A percentile compares a stretch with the other conserved stretches of the same genome.
Conservation (phyloP, 108 stramenopile genomes). For the Nitzschia sp. region DNA sequence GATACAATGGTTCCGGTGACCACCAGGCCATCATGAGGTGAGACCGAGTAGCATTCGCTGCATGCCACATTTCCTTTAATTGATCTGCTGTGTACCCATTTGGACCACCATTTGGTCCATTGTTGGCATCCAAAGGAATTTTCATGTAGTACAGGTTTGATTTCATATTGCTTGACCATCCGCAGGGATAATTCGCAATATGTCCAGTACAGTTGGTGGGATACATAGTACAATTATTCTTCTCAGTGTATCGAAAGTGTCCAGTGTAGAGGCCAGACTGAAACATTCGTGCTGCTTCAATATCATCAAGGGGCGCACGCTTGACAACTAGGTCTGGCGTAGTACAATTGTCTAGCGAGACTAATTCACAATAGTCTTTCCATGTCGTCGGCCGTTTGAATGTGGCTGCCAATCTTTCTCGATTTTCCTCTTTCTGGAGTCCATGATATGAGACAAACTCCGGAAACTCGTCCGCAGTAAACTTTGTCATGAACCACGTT, state of each 20-base stretch:
- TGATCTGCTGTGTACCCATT: conserved; percentile 32
- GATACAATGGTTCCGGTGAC: conserved; percentile 23
- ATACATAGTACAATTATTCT: conserved; percentile 33
- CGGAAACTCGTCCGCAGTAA: conserved; percentile 31
- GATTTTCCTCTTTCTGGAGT: conserved; percentile 15
- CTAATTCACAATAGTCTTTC: conserved; percentile 37
- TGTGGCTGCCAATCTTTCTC: conserved; percentile 25
- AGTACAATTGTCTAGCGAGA: conserved; percentile 31
- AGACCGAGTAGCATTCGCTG: conserved; percentile 44
- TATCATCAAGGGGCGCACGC: conserved; percentile 18
- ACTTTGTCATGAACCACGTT: conserved; percentile 39
- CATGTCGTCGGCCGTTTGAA: conserved; percentile 47
- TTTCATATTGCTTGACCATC: conserved; percentile 18
- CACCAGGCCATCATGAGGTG: conserved; percentile 37
- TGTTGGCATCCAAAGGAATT: background rate
- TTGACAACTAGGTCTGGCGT: conserved; percentile 22
- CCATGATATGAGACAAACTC: conserved; percentile 36
- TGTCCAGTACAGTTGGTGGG: conserved; percentile 35
- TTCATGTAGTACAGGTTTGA: conserved; percentile 20
- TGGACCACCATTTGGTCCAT: conserved; percentile 17
- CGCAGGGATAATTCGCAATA: conserved; percentile 30
- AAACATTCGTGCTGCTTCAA: conserved; percentile 26
- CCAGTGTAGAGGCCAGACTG: conserved; percentile 32
- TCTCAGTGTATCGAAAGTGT: conserved; percentile 36
- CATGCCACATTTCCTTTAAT: conserved; percentile 41